Evolutionary conservation across 495 filamentous ascomycete genomes (phyloP).

Genomic region (Lepraria neglecta): DNA sequence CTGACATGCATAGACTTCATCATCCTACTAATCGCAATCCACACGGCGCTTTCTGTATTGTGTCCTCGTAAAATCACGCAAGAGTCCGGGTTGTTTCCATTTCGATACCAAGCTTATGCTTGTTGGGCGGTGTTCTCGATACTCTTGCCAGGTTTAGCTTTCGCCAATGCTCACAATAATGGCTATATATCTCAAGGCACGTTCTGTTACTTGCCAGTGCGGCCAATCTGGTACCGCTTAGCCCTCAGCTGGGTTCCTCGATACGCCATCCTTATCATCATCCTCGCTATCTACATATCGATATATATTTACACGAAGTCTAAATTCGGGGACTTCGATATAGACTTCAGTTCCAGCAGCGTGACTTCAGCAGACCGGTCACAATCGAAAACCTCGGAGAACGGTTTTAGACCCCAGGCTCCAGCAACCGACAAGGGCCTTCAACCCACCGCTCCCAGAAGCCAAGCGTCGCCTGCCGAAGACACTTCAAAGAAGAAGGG

Average conservation of each 20-base stretch:
- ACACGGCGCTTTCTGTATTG: constrained; percentile 64
- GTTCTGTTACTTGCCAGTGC: constrained; percentile 60
- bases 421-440: not conserved
- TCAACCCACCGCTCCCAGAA: not conserved
- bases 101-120: constrained; percentile 50
- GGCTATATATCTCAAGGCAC: constrained; percentile 56
- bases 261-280: constrained; percentile 57
- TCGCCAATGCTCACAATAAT: constrained; percentile 43
- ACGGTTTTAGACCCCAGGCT: not conserved
- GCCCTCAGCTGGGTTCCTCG: constrained; percentile 65
- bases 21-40: constrained; percentile 63
- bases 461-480: not conserved
- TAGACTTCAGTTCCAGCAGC: constrained; percentile 21
- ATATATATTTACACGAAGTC: constrained; percentile 62
- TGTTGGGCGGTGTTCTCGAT: constrained; percentile 52
- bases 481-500: not conserved
- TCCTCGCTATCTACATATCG: constrained; percentile 55
- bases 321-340: constrained; percentile 34
- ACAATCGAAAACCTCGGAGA: not conserved
- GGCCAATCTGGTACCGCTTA: constrained; percentile 58
- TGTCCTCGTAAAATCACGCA: constrained; percentile 40
- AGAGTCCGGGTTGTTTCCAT: constrained; percentile 60
- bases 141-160: constrained; percentile 55
- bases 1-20: constrained; percentile 48
- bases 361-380: not conserved